Evolutionary conservation across 345 rosid genomes (phyloP).

Genomic region (Cardamine chenopodiifolia): DNA sequence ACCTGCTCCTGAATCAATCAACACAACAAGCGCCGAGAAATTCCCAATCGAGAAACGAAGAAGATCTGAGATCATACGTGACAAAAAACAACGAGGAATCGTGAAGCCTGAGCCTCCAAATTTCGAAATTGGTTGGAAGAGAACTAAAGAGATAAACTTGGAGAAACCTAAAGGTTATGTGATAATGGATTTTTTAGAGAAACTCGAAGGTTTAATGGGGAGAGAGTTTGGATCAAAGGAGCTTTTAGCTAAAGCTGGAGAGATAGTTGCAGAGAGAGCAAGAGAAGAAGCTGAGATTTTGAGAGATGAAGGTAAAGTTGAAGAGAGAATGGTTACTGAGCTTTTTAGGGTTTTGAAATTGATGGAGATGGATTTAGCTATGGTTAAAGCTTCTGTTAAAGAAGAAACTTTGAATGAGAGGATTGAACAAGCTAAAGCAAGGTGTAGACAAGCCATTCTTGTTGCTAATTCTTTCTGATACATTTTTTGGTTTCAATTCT

Average conservation of each 20-base stretch:
- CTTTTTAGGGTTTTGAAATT: slow-evolving; percentile 80
- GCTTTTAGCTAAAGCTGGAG: slow-evolving; percentile 75
- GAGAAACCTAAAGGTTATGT: slow-evolving; percentile 81
- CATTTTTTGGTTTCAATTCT: background rate
- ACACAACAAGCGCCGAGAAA: slow-evolving; percentile 51
- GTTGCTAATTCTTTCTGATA: slow-evolving; percentile 76
- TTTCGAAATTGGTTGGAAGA: slow-evolving; percentile 81
- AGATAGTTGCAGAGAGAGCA: slow-evolving; percentile 85
- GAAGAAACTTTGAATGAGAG: slow-evolving; percentile 74
- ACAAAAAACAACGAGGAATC: slow-evolving; percentile 48
- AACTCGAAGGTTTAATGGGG: slow-evolving; percentile 70
- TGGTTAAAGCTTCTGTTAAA: slow-evolving; percentile 89
- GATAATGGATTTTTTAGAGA: slow-evolving; percentile 82
- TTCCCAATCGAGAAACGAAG: slow-evolving; percentile 79
- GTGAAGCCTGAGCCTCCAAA: slow-evolving; percentile 70
- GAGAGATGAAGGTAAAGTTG: slow-evolving; percentile 80
- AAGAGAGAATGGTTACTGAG: slow-evolving; percentile 84
- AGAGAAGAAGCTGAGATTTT: slow-evolving; percentile 88
- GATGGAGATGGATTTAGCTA: slow-evolving; percentile 97
- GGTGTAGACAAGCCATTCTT: slow-evolving; percentile 91
- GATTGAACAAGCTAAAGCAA: slow-evolving; percentile 76
- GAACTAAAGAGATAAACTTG: slow-evolving; percentile 65
- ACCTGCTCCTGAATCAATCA: slow-evolving; percentile 51
- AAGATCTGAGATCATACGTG: slow-evolving; percentile 62
- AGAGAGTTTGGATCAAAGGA: slow-evolving; percentile 75